Evolutionary conservation across 2,329 filamentous ascomycete genomes (phyloP).

Genomic region (Annulohypoxylon truncatum): DNA sequence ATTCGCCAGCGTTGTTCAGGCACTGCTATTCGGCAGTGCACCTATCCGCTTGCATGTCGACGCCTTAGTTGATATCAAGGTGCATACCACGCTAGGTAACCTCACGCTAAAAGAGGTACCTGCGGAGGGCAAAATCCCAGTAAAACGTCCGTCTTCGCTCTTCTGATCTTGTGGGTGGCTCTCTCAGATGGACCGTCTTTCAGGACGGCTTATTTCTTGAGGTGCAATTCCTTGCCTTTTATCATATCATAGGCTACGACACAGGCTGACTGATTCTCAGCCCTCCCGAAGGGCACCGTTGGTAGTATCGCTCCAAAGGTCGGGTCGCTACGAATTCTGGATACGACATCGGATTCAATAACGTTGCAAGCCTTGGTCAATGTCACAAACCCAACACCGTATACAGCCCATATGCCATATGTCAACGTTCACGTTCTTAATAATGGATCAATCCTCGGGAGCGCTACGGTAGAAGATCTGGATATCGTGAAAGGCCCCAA

Average conservation of each 20-base stretch:
- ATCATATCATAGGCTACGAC: constrained; percentile 23
- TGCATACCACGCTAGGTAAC: constrained; percentile 83
- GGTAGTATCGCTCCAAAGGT: constrained; percentile 69
- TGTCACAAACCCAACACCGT: constrained; percentile 89
- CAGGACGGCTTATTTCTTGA: constrained; percentile 34
- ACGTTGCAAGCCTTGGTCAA: constrained; percentile 79
- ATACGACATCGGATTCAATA: constrained; percentile 78
- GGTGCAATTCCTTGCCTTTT: constrained; percentile 39
- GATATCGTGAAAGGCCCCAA: constrained; percentile 77
- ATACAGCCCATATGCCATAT: constrained; percentile 84
- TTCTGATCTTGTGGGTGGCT: constrained; percentile 59
- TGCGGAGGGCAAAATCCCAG: constrained; percentile 83
- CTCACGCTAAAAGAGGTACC: constrained; percentile 87
- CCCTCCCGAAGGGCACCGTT: constrained; percentile 66
- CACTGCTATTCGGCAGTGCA: constrained; percentile 78
- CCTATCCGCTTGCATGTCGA: constrained; percentile 78
- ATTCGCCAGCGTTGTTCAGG: constrained; percentile 83
- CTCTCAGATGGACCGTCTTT: constrained; percentile 44
- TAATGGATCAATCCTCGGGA: constrained; percentile 80
- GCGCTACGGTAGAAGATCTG: constrained; percentile 75
- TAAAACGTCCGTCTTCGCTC: constrained; percentile 86
- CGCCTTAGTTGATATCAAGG: constrained; percentile 83
- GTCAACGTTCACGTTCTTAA: constrained; percentile 79
- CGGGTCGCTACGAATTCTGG: constrained; percentile 75
- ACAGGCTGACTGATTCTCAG: constrained; percentile 59